These are phyloP conservation scores for Ascochyta rabiei DNA, from an alignment of 2,329 filamentous ascomycete species.

Conservation along the genomic window DNA sequence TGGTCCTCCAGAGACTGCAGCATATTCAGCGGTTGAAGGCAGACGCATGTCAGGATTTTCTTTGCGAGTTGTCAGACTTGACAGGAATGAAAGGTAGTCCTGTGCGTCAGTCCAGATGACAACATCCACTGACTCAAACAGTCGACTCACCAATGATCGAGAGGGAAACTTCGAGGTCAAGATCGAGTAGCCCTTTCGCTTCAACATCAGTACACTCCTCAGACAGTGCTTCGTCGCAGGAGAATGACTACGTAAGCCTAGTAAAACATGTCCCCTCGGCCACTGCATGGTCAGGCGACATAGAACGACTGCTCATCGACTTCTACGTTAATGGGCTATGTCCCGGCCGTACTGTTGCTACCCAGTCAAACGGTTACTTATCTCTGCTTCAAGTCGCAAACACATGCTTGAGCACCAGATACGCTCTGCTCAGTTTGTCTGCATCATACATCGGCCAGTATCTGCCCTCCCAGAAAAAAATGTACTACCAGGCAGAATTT, in stretches of 20 bases:
- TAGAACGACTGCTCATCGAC: conserved; percentile 38
- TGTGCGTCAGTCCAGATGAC: neutral
- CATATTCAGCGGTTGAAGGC: conserved; percentile 42
- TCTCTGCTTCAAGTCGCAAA: conserved; percentile 32
- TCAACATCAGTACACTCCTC: conserved; percentile 32
- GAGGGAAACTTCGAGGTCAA: conserved; percentile 29
- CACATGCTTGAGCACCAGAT: conserved; percentile 38
- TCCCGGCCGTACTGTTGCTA: conserved; percentile 37
- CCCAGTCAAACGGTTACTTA: conserved; percentile 36
- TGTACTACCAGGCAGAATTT: conserved; percentile 40
- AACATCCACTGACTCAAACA: conserved; percentile 21
- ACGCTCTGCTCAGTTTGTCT: conserved; percentile 40
- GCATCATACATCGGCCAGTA: conserved; percentile 43
- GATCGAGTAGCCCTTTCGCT: conserved; percentile 36
- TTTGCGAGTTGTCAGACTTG: conserved; percentile 41
- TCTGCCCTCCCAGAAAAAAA: conserved; percentile 34
- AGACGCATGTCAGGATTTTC: conserved; percentile 44
- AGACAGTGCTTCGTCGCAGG: conserved; percentile 34
- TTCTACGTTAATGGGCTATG: conserved; percentile 43
- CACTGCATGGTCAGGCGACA: conserved; percentile 27
- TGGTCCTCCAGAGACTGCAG: conserved; percentile 41
- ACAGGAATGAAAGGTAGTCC: conserved; percentile 37
- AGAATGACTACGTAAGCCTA: conserved; percentile 31
- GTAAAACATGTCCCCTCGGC: conserved; percentile 38
- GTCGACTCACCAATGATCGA: conserved; percentile 37